Evolutionary conservation across 2,329 filamentous ascomycete genomes (phyloP).

Genomic region (Xylariaceae sp.): DNA sequence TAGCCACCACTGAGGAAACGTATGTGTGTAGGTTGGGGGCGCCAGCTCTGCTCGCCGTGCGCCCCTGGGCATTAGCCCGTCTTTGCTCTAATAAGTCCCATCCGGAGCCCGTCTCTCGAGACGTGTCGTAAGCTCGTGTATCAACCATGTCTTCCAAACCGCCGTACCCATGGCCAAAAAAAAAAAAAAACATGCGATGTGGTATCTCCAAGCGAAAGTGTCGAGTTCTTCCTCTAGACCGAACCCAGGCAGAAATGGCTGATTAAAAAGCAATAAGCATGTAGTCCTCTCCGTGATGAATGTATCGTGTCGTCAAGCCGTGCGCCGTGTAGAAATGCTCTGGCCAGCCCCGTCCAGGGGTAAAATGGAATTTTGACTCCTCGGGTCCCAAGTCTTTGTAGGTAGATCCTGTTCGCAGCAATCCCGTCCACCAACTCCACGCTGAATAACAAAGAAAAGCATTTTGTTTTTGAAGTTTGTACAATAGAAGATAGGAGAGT

Average conservation of each 20-base stretch:
- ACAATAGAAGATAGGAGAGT: constrained; percentile 19
- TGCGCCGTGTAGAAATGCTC: constrained; percentile 25
- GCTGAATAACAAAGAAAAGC: constrained; percentile 23
- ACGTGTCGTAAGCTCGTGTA: constrained; percentile 16
- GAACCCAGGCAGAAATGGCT: constrained; percentile 15
- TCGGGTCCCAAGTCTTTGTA: constrained; percentile 14
- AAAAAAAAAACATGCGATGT: constrained; percentile 15
- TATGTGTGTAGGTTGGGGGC: constrained; percentile 18
- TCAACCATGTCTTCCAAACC: constrained; percentile 11
- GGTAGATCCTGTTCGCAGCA: constrained; percentile 16
- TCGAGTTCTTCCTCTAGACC: constrained; percentile 17
- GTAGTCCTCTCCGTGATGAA: constrained; percentile 10
- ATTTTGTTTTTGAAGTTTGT: constrained; percentile 17
- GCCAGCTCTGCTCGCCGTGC: constrained; percentile 12
- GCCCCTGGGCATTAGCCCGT: constrained; percentile 21
- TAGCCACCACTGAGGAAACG: constrained; percentile 21
- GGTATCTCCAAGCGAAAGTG: constrained; percentile 29
- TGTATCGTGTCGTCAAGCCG: constrained; percentile 18
- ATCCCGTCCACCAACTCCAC: constrained; percentile 25
- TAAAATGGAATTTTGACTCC: constrained; percentile 15
- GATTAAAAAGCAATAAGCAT: constrained; percentile 19
- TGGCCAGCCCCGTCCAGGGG: constrained; percentile 13
- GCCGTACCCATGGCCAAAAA: constrained; percentile 10
- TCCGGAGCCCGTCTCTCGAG: constrained; percentile 13
- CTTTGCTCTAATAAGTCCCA: constrained; percentile 20